Evolutionary conservation across 2,329 filamentous ascomycete species (phyloP).

Genomic region (Ophiostoma ips): DNA sequence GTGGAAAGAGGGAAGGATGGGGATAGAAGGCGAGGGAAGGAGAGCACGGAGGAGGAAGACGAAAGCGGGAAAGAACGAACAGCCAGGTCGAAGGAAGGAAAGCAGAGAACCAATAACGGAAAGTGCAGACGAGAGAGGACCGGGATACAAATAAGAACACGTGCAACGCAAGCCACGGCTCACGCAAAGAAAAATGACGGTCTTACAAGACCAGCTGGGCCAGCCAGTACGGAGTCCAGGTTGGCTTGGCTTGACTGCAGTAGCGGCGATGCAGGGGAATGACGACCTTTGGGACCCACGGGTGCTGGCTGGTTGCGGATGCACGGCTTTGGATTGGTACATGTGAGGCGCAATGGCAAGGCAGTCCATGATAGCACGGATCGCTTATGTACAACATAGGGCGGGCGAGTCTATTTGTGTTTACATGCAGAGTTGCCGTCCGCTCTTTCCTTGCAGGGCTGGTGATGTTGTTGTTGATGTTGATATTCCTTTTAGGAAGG

Average conservation of each 20-base stretch:
- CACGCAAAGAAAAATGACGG: background rate
- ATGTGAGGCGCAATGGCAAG: no score
- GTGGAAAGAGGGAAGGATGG: background rate
- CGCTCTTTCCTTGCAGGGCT: background rate
- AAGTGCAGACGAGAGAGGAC: background rate
- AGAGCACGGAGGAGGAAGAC: background rate
- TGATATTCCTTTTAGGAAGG: no score
- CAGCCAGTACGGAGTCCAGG: no score
- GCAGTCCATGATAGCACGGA: no score
- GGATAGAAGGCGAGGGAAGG: no score
- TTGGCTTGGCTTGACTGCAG: background rate
- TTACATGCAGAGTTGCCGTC: background rate
- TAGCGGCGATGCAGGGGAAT: background rate
- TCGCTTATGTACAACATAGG: no score
- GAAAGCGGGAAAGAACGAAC: background rate
- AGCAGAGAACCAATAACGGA: background rate
- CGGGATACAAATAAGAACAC: background rate
- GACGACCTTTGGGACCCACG: background rate
- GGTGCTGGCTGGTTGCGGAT: no score
- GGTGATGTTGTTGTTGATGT: background rate
- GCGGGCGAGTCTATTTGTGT: background rate
- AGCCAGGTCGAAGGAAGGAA: no score
- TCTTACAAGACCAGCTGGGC: no score
- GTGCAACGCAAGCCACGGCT: background rate
- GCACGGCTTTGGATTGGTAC: no score